Conservation (phyloP, 192 early-diverging fungal genomes). For the Entomortierella parvispora region DNA sequence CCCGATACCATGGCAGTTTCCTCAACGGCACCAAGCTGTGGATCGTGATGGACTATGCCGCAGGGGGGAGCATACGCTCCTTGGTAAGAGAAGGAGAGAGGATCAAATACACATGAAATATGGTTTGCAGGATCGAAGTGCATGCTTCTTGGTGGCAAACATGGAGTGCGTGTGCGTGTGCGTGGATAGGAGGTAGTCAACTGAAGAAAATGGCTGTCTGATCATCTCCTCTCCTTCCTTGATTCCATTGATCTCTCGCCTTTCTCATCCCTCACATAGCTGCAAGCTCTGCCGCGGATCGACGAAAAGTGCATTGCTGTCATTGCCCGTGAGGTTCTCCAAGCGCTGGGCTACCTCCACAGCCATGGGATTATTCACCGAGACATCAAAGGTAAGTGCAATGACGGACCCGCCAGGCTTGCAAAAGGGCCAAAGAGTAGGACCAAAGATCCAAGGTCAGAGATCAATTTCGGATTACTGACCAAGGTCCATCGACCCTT, state of each 20-base stretch:
- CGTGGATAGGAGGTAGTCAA: neutral
- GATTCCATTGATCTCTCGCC: neutral
- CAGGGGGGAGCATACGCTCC: slow-evolving; percentile 88
- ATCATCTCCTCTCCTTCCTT: neutral
- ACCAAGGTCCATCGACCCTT: neutral
- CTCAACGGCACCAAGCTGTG: slow-evolving; percentile 93
- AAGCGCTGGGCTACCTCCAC: slow-evolving; percentile 93
- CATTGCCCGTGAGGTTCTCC: slow-evolving; percentile 88
- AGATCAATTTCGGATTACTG: neutral
- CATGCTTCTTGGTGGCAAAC: neutral
- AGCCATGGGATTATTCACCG: slow-evolving; percentile 95
- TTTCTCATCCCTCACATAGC: slow-evolving; percentile 69
- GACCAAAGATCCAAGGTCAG: neutral
- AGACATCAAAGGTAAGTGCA: slow-evolving; percentile 89
- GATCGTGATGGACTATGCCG: slow-evolving; percentile 99
- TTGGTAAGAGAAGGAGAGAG: slow-evolving; percentile 71
- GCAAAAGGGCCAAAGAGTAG: neutral
- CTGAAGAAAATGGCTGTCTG: neutral
- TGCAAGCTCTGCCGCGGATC: slow-evolving; percentile 55
- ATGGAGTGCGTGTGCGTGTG: neutral
- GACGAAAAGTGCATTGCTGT: slow-evolving; percentile 92
- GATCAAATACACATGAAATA: neutral
- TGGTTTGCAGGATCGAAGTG: neutral
- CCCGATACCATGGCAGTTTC: slow-evolving; percentile 91
- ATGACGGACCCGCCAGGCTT: no score